A percentile compares a stretch with the other conserved stretches of the same genome.
These are phyloP conservation scores for Fragilaria radians DNA, from an alignment of 108 stramenopile genomes.

Conservation along the genomic window DNA sequence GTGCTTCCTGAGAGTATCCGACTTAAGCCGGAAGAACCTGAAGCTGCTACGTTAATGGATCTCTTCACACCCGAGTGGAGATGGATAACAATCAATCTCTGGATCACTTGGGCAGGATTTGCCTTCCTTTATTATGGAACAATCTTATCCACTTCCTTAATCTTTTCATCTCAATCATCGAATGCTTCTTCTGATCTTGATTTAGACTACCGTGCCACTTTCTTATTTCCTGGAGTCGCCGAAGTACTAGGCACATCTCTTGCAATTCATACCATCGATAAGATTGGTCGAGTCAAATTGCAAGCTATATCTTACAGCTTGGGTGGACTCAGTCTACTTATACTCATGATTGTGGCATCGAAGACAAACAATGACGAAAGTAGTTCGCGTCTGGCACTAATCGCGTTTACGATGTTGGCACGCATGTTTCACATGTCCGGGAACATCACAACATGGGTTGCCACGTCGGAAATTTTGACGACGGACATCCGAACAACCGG, in stretches of 20 bases:
- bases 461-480: slow-evolving; percentile 67
- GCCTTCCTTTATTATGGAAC: slow-evolving; percentile 37
- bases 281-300: slow-evolving; percentile 51
- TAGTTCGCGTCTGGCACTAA: not conserved
- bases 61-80: slow-evolving; percentile 35
- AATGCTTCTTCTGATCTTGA: slow-evolving; percentile 18
- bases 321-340: slow-evolving; percentile 47
- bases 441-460: slow-evolving; percentile 61
- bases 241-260: slow-evolving; percentile 60
- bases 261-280: slow-evolving; percentile 50
- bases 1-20: slow-evolving; percentile 16
- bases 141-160: slow-evolving; percentile 20
- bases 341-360: slow-evolving; percentile 5
- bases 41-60: slow-evolving; percentile 14
- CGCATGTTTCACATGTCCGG: slow-evolving; percentile 73
- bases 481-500: slow-evolving; percentile 76
- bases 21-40: slow-evolving; percentile 14
- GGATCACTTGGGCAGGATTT: slow-evolving; percentile 30
- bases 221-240: slow-evolving; percentile 53
- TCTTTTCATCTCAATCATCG: slow-evolving; percentile 15
- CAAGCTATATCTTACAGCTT: slow-evolving; percentile 49
- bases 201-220: slow-evolving; percentile 69
- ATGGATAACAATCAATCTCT: slow-evolving; percentile 28
- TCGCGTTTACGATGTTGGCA: slow-evolving; percentile 46
- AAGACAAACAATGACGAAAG: not conserved